These are phyloP conservation scores for Penicillium polonicum DNA, from an alignment of 2,329 filamentous ascomycete genomes.

Conservation along the genomic window DNA sequence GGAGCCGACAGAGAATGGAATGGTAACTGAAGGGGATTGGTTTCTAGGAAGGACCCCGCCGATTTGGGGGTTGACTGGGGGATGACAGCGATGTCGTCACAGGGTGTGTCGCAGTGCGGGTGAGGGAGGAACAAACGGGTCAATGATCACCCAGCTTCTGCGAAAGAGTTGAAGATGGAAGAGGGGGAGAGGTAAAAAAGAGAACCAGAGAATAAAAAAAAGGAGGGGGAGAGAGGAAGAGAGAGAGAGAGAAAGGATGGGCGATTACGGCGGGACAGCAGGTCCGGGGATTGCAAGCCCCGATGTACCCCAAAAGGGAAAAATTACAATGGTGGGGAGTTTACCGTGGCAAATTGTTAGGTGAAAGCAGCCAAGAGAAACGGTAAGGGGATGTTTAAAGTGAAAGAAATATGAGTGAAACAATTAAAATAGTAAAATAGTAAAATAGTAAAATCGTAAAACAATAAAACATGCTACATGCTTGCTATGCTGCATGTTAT, in stretches of 20 bases:
- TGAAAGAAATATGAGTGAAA: neutral
- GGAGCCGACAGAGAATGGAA: constrained; percentile 42
- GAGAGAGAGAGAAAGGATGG: constrained; percentile 2
- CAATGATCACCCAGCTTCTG: constrained; percentile 25
- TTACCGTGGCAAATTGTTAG: constrained; percentile 18
- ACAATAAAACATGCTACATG: neutral
- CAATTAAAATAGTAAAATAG: neutral
- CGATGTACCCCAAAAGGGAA: constrained; percentile 22
- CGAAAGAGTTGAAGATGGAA: constrained; percentile 7
- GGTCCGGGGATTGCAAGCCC: constrained; percentile 24
- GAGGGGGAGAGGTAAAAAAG: constrained; percentile 5
- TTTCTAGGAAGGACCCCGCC: constrained; percentile 21
- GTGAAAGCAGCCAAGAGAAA: constrained; percentile 13
- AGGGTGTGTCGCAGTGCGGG: constrained; percentile 22
- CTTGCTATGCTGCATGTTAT: neutral
- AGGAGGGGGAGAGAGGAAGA: constrained; percentile 11
- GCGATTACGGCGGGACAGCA: constrained; percentile 24
- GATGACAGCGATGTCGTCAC: constrained; percentile 29
- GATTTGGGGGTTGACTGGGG: constrained; percentile 9
- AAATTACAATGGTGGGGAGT: constrained; percentile 25
- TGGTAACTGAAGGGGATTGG: constrained; percentile 14
- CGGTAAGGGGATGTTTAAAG: neutral
- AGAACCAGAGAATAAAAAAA: constrained; percentile 8
- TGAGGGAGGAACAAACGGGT: constrained; percentile 11
- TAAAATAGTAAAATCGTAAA: no score